Base-by-base conservation (phyloP, 2,329 filamentous ascomycete species). In the Sporothrix humicola region DNA sequence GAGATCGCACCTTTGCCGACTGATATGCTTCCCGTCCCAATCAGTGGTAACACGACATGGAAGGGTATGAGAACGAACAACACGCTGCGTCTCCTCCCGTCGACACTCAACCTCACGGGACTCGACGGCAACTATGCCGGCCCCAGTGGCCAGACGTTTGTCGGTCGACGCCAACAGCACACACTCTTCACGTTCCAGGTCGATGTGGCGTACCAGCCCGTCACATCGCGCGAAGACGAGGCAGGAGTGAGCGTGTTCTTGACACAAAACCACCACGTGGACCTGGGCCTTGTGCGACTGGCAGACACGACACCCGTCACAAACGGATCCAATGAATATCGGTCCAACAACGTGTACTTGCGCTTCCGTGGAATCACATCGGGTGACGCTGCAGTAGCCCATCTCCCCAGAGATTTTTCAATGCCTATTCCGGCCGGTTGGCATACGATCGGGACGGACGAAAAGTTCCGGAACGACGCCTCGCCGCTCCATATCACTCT, bases 151-250 rank as follows among this genome's bases (percentile, higher is more conserved):
- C 85, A 87, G 78, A 83, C 87, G 0, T 88, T 90, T 63, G 81
- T 90, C 20, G 85, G 84, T 0, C 82, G 95, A 1, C 82, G 87
- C 1, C 88, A 90, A 77, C 85, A 85, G 5, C 84, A 89, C 75
- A 86, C 87, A 0, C 79, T 88, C 0, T 89, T 89, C 78, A 84
- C 81, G 0, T 89, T 83, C 77, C 82, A 80, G 63, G 82, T 87
- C 2, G 81, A 86, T 72, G 69, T 89, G 0, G 79, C 81, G 8
- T 88, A 85, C 76, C 72, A 77, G 0, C 84, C 86, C 3, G 13
- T 46, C 0, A 78, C 78, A 0, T 74, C 74, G 0, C 63, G 78
- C 0, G 82, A 83, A 0, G 83, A 87, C 74, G 87, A 89, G 77
- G 85, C 86, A 0, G 87, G 87, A 0, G 80, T 89, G 4, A 85